Percentiles rank a stretch among this genome's conserved stretches.
Evolutionary conservation across 192 early-diverging fungal genomes (phyloP).

Genomic region (Dissophora ornata): DNA sequence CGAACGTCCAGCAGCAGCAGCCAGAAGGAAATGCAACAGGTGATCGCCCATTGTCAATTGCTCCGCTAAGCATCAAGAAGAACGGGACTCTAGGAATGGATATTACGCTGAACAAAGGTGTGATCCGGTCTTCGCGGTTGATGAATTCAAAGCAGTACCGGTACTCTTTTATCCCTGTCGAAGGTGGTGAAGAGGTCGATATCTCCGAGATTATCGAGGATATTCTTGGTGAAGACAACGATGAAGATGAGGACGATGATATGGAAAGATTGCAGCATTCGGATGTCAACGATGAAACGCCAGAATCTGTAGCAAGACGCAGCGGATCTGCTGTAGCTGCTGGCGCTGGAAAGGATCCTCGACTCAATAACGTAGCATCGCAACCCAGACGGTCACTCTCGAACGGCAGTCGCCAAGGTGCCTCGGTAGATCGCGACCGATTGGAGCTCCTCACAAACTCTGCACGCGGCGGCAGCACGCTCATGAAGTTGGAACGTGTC

Average conservation of each 20-base stretch:
- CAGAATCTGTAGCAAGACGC: neutral
- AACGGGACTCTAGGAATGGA: constrained; percentile 52
- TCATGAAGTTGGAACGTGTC: constrained; percentile 30
- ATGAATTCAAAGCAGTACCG: constrained; percentile 56
- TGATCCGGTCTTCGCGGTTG: constrained; percentile 53
- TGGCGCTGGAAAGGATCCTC: too few relatives aligned
- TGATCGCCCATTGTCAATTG: constrained; percentile 10
- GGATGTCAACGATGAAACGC: neutral
- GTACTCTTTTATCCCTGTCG: constrained; percentile 56
- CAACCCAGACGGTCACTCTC: neutral
- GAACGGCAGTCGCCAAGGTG: constrained; percentile 15
- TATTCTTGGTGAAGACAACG: constrained; percentile 53
- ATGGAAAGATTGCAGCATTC: neutral
- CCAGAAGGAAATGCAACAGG: neutral
- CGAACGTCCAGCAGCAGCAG: neutral
- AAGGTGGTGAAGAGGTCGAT: constrained; percentile 56
- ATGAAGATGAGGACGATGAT: neutral
- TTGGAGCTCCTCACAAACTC: constrained; percentile 22
- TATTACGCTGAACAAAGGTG: constrained; percentile 49
- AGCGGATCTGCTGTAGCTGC: neutral
- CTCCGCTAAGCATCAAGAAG: constrained; percentile 52
- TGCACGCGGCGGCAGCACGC: constrained; percentile 16
- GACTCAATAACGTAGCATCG: too few relatives aligned
- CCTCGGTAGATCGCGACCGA: constrained; percentile 10
- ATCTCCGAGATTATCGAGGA: constrained; percentile 61